Evolutionary conservation across 768 basidiomycete species (phyloP), one percentile per base, ranked within the genome.

Genomic region (Leucosporidium scottii): DNA sequence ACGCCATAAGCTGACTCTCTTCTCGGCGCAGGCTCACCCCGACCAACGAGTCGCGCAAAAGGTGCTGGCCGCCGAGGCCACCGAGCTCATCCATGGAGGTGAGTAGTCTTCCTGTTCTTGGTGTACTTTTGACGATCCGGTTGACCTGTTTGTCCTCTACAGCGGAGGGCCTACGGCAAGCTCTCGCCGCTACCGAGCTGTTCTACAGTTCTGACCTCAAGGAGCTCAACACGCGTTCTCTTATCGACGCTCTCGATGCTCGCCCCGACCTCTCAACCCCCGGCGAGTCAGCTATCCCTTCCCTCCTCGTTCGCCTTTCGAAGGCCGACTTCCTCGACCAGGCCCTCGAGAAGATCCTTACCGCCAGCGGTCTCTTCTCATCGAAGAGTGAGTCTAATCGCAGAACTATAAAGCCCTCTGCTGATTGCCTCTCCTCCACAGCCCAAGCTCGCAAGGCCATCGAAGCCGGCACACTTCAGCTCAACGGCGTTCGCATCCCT

Each of bases 61-160:
- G 27, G 59, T 79, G 25, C 79, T 87, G 15, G 85, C 86, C 15
- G 77, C 81, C 23, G 85, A 87, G 75, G 83, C 85, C 1, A 86
- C 85, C 1, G 79, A 83, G 48, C 81, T 87, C 58, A 80, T 86
- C 7, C 85, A 86, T 72, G 84, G 84, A 31, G 67, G 85, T 85
- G 58, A 74, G 82, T 77, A 23, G 47, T 67, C 50, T 27, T 48
- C 30, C 4, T 2, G 1, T 2, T 4, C 59, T 51, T 23, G 7
- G n/a, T 25, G 44, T 28, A 53, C 12, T 25, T 25, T 30, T 13
- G 27, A 25, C n/a, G n/a, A 34, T 25, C 27, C 3, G 21, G 17
- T 36, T 56, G 56, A 58, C 44, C 25, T 4, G 12, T 48, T 21
- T 4, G 13, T 1, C 30, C 27, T 54, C 56, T 4, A 9, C 63